Conservation (phyloP, 257 asterid genomes). For the Solanum chiquidenum region DNA sequence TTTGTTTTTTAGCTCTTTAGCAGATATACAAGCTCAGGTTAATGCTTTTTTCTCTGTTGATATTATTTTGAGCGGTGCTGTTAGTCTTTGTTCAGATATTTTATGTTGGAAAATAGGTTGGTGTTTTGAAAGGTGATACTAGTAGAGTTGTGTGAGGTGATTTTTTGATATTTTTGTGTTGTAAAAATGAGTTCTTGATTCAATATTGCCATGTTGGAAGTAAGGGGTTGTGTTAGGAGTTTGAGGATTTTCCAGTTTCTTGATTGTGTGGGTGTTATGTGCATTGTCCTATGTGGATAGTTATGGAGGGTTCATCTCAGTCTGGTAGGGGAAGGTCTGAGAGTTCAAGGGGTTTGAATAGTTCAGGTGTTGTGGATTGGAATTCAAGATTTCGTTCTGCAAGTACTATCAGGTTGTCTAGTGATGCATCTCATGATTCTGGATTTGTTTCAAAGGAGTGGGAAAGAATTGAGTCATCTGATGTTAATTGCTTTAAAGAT, state of each 20-base stretch:
- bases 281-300: slow-evolving; percentile 29
- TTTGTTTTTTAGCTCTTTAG: not conserved
- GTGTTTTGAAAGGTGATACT: not conserved
- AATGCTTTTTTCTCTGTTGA: not conserved
- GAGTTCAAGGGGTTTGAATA: slow-evolving; percentile 54
- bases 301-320: slow-evolving; percentile 83
- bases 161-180: not conserved
- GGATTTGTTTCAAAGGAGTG: slow-evolving; percentile 34
- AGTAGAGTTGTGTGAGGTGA: not conserved
- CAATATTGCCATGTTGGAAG: slow-evolving; percentile 27
- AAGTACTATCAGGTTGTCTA: slow-evolving; percentile 4
- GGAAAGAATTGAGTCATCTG: slow-evolving; percentile 26
- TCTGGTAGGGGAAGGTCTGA: slow-evolving; percentile 69
- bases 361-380: slow-evolving; percentile 34
- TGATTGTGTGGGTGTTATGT: slow-evolving; percentile 5
- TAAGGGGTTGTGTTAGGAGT: slow-evolving; percentile 4
- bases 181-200: slow-evolving; percentile 27
- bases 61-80: not conserved
- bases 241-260: slow-evolving; percentile 8
- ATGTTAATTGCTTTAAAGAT: slow-evolving; percentile 10
- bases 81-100: not conserved
- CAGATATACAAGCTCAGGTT: slow-evolving; percentile 4
- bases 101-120: not conserved
- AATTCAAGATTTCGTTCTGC: slow-evolving; percentile 35
- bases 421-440: slow-evolving; percentile 48